These are phyloP conservation scores for Elongisporangium undulatum DNA, from an alignment of 352 stramenopile species.

Conservation along the genomic window DNA sequence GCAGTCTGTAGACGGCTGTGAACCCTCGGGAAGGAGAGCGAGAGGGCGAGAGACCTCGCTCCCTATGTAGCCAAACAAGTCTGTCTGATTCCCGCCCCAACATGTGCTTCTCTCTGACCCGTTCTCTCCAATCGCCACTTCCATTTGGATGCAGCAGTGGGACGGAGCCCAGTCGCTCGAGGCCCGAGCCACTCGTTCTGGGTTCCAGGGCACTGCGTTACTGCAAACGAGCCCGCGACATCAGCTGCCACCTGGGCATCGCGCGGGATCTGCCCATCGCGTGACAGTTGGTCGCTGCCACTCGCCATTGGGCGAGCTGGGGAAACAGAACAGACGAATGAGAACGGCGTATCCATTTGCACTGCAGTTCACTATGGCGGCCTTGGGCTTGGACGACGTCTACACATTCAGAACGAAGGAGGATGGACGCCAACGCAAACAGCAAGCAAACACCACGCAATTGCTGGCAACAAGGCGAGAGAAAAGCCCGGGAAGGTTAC, in stretches of 20 bases:
- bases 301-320: neutral
- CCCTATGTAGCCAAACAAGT: neutral
- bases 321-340: neutral
- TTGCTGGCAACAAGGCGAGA: neutral
- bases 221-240: neutral
- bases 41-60: neutral
- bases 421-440: neutral
- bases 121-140: too few species aligned
- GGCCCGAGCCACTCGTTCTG: neutral
- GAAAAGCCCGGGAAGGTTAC: neutral
- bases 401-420: neutral
- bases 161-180: neutral
- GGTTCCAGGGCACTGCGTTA: neutral
- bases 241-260: neutral
- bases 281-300: neutral
- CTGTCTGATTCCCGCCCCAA: neutral
- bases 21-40: neutral
- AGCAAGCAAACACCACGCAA: neutral
- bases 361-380: neutral
- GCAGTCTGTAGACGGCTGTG: neutral
- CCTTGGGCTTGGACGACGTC: neutral
- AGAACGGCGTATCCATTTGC: neutral
- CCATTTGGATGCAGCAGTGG: neutral
- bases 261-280: neutral
- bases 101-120: neutral